These are phyloP conservation scores for Oxalis stricta DNA, from an alignment of 441 rosid species.

Conservation along the genomic window DNA sequence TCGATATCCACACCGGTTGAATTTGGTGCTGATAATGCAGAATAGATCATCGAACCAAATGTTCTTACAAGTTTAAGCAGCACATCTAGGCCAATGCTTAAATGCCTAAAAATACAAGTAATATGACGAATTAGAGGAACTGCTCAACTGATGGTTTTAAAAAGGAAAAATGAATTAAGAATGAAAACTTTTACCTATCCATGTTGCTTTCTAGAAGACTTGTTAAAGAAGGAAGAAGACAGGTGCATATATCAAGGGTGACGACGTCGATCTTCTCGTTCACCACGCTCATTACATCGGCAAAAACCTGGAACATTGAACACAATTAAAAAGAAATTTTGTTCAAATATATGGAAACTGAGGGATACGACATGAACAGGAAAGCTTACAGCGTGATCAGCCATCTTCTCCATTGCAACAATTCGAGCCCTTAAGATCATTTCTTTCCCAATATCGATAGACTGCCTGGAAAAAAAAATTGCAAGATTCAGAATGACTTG, in stretches of 20 bases:
- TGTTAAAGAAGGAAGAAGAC: constrained; percentile 71
- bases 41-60: constrained; percentile 68
- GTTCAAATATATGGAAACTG: neutral
- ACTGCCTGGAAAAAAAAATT: constrained; percentile 40
- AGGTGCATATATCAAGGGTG: constrained; percentile 67
- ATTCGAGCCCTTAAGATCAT: constrained; percentile 66
- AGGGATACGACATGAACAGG: constrained; percentile 7
- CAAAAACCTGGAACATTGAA: constrained; percentile 49
- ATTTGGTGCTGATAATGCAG: constrained; percentile 64
- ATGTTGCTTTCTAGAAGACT: constrained; percentile 63
- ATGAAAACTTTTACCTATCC: constrained; percentile 94
- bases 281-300: constrained; percentile 59
- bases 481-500: constrained; percentile 16
- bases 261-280: constrained; percentile 55
- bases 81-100: constrained; percentile 62
- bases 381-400: constrained; percentile 68
- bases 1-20: constrained; percentile 93
- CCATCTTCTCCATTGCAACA: constrained; percentile 81
- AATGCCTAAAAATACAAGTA: constrained; percentile 43
- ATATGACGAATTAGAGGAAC: constrained; percentile 1
- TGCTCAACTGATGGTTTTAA: no score
- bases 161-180: no score
- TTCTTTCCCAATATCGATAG: constrained; percentile 79
- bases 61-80: constrained; percentile 78
- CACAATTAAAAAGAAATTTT: neutral